A percentile compares a stretch with the other conserved stretches of the same genome.
Evolutionary conservation across 1,139 yeast species (phyloP).

Genomic region (Blastobotrys aristatus): DNA sequence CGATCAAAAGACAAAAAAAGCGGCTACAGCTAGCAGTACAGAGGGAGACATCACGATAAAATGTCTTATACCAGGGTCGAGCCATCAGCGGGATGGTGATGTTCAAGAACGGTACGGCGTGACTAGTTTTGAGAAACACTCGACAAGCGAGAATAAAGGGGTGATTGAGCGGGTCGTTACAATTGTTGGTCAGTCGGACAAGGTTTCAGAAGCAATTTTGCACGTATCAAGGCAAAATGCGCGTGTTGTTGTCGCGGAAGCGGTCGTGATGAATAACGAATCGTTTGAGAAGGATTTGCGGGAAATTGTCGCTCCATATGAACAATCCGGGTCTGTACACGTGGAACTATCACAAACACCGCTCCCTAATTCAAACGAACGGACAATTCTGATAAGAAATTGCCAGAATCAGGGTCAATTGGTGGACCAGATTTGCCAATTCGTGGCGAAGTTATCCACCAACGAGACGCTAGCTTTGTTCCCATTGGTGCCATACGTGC

Average conservation of each 20-base stretch:
- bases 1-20: background rate
- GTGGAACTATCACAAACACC: constrained; percentile 67
- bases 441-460: background rate
- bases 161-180: constrained; percentile 71
- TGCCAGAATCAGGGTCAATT: background rate
- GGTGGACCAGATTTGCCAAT: constrained; percentile 2
- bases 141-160: constrained; percentile 40
- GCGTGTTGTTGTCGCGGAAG: constrained; percentile 11
- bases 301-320: background rate
- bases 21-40: background rate
- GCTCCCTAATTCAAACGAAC: constrained; percentile 70
- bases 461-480: background rate
- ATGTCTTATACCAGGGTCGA: constrained; percentile 8
- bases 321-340: background rate
- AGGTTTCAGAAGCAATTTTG: constrained; percentile 53
- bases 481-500: constrained; percentile 17
- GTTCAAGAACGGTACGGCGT: constrained; percentile 12
- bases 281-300: background rate
- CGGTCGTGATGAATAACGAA: constrained; percentile 1
- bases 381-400: constrained; percentile 49
- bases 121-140: background rate
- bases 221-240: constrained; percentile 4
- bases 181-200: constrained; percentile 67
- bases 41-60: constrained; percentile 8
- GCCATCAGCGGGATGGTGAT: constrained; percentile 1